Evolutionary conservation across 148 eudicot species (phyloP).

Genomic region (Suaeda aralocaspica): DNA sequence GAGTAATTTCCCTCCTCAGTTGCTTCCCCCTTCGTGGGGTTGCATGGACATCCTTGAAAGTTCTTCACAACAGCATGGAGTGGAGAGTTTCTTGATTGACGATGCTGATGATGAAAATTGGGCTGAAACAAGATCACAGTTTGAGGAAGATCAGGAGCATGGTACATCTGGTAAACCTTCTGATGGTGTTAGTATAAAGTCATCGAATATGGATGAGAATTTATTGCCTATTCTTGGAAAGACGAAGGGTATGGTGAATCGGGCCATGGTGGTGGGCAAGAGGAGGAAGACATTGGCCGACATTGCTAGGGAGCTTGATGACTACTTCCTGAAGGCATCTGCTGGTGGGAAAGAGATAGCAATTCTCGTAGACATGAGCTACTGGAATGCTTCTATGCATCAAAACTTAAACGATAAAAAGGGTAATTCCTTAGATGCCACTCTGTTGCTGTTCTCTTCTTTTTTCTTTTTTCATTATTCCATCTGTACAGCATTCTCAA

Average conservation of each 20-base stretch:
- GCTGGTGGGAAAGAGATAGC: slow-evolving; percentile 55
- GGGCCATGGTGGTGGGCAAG: slow-evolving; percentile 63
- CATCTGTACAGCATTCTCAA: too few relatives aligned
- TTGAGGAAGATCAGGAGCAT: slow-evolving; percentile 45
- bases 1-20: slow-evolving; percentile 42
- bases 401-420: slow-evolving; percentile 40
- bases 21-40: slow-evolving; percentile 50
- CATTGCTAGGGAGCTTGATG: slow-evolving; percentile 75
- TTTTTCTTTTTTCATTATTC: too few relatives aligned
- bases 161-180: slow-evolving; percentile 17
- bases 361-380: slow-evolving; percentile 53
- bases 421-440: slow-evolving; percentile 31
- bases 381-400: slow-evolving; percentile 31
- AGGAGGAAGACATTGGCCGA: slow-evolving; percentile 51
- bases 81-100: slow-evolving; percentile 31
- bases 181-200: slow-evolving; percentile 21
- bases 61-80: slow-evolving; percentile 30
- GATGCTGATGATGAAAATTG: slow-evolving; percentile 66
- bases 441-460: not conserved
- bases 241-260: slow-evolving; percentile 42
- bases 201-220: slow-evolving; percentile 28
- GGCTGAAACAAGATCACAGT: slow-evolving; percentile 64
- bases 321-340: slow-evolving; percentile 70
- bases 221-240: slow-evolving; percentile 41
- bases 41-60: slow-evolving; percentile 44